Evolutionary conservation across 176 grass and related monocot genomes (phyloP).

Genomic region (Oryza coarctata): DNA sequence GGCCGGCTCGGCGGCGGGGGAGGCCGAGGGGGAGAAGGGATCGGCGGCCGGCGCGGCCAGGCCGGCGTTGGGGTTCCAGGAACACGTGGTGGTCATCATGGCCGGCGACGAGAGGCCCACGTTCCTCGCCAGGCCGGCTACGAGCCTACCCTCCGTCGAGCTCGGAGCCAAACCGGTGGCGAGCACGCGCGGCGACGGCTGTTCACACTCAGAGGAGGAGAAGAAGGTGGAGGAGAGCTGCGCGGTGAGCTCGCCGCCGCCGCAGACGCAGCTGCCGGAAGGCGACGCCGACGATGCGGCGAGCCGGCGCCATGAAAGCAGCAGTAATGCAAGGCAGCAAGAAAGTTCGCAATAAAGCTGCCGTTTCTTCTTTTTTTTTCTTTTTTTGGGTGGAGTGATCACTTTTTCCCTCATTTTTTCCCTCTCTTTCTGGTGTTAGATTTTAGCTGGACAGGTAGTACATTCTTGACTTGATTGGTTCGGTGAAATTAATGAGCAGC

Average conservation of each 20-base stretch:
- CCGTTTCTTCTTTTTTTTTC: neutral
- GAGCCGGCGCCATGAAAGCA: conserved; percentile 14
- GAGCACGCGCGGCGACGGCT: neutral
- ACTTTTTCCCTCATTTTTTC: neutral
- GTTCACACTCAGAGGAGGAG: neutral
- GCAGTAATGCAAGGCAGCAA: conserved; percentile 28
- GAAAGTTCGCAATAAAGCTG: conserved; percentile 40
- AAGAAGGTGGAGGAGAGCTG: neutral
- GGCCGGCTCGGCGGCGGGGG: neutral
- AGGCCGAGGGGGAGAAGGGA: conserved; percentile 21
- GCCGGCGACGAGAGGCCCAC: conserved; percentile 68
- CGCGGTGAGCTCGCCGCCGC: conserved; percentile 4
- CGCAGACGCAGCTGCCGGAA: neutral
- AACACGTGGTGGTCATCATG: conserved; percentile 74
- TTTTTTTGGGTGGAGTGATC: neutral
- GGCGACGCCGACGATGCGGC: neutral
- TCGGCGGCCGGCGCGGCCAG: conserved; percentile 14
- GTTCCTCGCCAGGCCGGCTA: conserved; percentile 55
- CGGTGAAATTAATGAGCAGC: conserved; percentile 3
- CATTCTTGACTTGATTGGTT: conserved; percentile 44
- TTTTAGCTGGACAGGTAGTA: conserved; percentile 46
- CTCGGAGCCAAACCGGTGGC: neutral
- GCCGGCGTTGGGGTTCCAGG: conserved; percentile 10
- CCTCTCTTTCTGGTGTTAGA: conserved; percentile 20
- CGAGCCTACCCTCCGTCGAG: conserved; percentile 40